phyloP scores from a whole-genome alignment of 495 filamentous ascomycete species.

The Astrothelium subdiscretum region DNA sequence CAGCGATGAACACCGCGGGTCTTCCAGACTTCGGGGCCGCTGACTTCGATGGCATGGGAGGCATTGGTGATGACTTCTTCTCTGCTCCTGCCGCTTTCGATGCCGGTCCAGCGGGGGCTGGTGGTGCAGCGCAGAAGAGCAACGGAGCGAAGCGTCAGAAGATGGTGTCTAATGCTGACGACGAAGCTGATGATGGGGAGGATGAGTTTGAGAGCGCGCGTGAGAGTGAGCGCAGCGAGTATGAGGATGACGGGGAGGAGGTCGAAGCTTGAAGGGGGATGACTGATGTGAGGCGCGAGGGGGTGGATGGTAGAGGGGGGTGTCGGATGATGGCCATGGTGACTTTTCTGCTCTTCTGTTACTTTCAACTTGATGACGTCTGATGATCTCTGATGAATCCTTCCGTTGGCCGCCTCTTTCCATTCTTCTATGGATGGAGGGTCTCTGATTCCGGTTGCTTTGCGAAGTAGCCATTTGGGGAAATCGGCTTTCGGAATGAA shows the following conservation, averaged over 20 bases:
- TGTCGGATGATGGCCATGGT: background rate
- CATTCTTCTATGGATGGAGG: background rate
- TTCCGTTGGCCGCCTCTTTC: background rate
- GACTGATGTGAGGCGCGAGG: background rate
- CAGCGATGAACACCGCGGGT: no score
- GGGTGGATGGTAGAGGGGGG: background rate
- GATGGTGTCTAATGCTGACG: no score
- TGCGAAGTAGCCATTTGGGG: background rate
- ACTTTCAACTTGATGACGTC: background rate
- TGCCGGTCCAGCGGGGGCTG: no score
- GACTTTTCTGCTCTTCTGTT: background rate
- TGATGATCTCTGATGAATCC: background rate
- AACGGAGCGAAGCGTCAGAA: no score
- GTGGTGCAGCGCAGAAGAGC: no score
- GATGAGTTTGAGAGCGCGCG: slow-evolving; percentile 4
- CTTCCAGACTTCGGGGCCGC: no score
- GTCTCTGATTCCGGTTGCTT: background rate
- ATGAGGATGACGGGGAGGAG: background rate
- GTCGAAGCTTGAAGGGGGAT: background rate
- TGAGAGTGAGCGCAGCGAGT: background rate
- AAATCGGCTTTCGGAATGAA: background rate
- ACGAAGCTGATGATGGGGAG: slow-evolving; percentile 10
- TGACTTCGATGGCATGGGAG: no score
- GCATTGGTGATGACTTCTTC: no score
- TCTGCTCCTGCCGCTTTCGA: no score